Base-by-base conservation (phyloP, 1,284 basidiomycete species). In the Trametes hirsuta region DNA sequence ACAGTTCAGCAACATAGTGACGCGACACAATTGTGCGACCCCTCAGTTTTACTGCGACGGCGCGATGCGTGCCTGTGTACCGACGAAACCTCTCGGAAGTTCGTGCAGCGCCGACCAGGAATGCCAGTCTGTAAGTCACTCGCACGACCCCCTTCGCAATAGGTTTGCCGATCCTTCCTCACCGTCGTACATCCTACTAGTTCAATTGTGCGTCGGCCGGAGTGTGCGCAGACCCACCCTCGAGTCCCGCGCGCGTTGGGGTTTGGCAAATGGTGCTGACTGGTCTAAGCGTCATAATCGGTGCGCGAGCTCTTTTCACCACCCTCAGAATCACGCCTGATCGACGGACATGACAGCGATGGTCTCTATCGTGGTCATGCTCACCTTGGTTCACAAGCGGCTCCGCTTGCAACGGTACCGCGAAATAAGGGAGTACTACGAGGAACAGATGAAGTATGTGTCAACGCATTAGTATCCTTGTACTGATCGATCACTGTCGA, bases 21-120 rank as follows among this genome's bases (percentile, higher is more conserved):
- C 81, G 21, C 78, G 87, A 57, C 86, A 89, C 74, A 87, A 88
- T 65, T 87, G 84, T 65, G 74, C 73, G 22, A 79, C 82, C 21
- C 80, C 79, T 3, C 75, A 73, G 6, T 72, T 84, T 11, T 90
- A 86, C 74, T 92, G 90, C 71, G 82, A 86, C 61, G 50, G 62
- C 12, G 78, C 78, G 6, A 65, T 72, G 2, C 65, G 74, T 4
- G 68, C 77, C 35, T 91, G 88, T 67, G 72, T 83, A 49, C 73
- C 73, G 47, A 78, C 79, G 39, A 83, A 83, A 62, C 59, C 68
- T 3, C 55, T 84, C 24, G 81, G 82, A 0, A 67, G 67, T 2
- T 55, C 72, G 0, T 92, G 90, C 70, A 68, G 67, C 4, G 77
- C 79, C 24, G 85, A 91, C 69, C 81, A 83, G 47, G 84, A 90